Conservation (phyloP, 768 basidiomycete genomes). For the Collybiopsis confluens region DNA sequence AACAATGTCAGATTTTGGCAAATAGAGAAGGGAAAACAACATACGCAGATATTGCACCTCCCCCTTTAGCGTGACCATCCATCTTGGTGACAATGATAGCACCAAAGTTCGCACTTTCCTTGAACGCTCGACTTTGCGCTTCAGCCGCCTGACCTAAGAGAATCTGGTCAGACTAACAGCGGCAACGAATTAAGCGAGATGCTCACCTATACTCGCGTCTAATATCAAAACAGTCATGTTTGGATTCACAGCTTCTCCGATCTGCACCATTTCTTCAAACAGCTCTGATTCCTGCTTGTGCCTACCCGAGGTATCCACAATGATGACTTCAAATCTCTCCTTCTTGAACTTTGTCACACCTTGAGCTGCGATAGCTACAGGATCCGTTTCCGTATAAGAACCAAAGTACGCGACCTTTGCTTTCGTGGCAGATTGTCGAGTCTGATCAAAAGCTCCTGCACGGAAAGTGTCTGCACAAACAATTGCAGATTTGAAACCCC, state of each 20-base stretch:
- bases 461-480: constrained; percentile 99
- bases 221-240: constrained; percentile 95
- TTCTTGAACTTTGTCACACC: constrained; percentile 98
- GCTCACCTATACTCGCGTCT: constrained; percentile 90
- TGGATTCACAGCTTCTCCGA: constrained; percentile 88
- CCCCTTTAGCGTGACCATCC: constrained; percentile 99
- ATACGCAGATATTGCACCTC: constrained; percentile 98
- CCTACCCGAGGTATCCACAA: constrained; percentile 96
- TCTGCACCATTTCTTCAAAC: constrained; percentile 98
- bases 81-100: constrained; percentile 99
- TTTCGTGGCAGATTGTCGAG: constrained; percentile 96
- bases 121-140: constrained; percentile 93
- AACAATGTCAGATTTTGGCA: constrained; percentile 13
- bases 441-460: constrained; percentile 98
- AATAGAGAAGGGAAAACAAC: constrained; percentile 24
- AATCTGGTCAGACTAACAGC: neutral
- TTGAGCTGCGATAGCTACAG: constrained; percentile 89
- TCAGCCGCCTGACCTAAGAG: constrained; percentile 90
- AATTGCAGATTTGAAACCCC: constrained; percentile 94
- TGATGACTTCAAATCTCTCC: constrained; percentile 97
- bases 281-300: constrained; percentile 97
- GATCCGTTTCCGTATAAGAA: constrained; percentile 98
- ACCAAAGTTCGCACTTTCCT: constrained; percentile 95
- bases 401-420: constrained; percentile 99
- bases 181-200: neutral